A percentile compares a stretch with the other conserved stretches of the same genome.
Conservation (phyloP, 352 stramenopile species). For the Globisporangium uncinulatum region DNA sequence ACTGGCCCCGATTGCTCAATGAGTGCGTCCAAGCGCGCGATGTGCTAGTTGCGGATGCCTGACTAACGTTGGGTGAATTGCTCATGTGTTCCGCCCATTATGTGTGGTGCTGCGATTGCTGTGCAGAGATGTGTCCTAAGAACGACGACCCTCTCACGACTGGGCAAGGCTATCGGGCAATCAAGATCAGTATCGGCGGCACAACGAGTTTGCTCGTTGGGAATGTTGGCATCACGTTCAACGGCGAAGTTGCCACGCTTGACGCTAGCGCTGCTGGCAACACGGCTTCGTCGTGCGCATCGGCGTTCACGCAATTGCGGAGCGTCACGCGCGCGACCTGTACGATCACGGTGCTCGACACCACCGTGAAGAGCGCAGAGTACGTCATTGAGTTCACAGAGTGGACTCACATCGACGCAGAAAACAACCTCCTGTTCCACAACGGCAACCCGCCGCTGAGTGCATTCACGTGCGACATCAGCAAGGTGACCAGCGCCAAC, state of each 20-base stretch:
- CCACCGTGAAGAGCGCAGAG: conserved; percentile 33
- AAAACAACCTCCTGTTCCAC: conserved; percentile 85
- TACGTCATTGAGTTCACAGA: conserved; percentile 69
- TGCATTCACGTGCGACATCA: conserved; percentile 77
- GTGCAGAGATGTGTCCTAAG: conserved; percentile 76
- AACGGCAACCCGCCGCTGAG: conserved; percentile 64
- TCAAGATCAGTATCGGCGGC: conserved; percentile 45
- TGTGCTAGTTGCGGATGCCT: not conserved
- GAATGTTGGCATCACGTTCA: conserved; percentile 38
- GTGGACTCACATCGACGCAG: conserved; percentile 47
- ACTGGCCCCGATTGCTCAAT: conserved; percentile 80
- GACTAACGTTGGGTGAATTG: not conserved
- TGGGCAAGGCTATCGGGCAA: conserved; percentile 50
- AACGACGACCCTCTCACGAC: conserved; percentile 83
- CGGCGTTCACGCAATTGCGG: conserved; percentile 34
- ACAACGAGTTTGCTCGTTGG: conserved; percentile 23
- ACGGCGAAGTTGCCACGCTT: conserved; percentile 38
- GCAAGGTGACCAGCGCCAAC: conserved; percentile 33
- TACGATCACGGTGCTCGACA: conserved; percentile 23
- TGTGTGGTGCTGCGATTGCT: not conserved
- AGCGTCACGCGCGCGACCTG: conserved; percentile 40
- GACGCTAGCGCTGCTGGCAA: conserved; percentile 30
- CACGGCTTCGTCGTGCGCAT: conserved; percentile 23
- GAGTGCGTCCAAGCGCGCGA: conserved; percentile 24
- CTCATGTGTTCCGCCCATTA: not conserved